Conservation (phyloP, 2,329 filamentous ascomycete genomes). For the Stemphylium beticola region DNA sequence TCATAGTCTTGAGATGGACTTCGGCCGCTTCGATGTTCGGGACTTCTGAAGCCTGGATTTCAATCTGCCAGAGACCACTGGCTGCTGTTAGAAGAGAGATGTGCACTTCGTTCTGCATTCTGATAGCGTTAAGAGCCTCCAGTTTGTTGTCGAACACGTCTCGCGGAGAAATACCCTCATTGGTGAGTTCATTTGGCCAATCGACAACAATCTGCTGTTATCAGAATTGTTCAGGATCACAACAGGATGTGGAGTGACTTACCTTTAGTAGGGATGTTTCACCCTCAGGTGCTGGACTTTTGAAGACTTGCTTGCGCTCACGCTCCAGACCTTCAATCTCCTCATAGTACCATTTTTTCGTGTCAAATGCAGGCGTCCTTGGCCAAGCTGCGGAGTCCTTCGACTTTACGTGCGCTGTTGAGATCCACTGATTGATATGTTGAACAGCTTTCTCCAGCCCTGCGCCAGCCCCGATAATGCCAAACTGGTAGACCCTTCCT, state of each 20-base stretch:
- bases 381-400: slow-evolving; percentile 35
- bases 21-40: slow-evolving; percentile 27
- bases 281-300: slow-evolving; percentile 12
- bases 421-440: slow-evolving; percentile 40
- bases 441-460: slow-evolving; percentile 26
- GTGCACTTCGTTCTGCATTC: slow-evolving; percentile 36
- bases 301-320: slow-evolving; percentile 29
- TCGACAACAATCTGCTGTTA: background rate
- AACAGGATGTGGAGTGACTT: background rate
- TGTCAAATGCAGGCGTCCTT: slow-evolving; percentile 32
- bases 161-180: slow-evolving; percentile 23
- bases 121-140: slow-evolving; percentile 35
- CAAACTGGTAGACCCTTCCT: slow-evolving; percentile 27
- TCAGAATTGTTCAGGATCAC: background rate
- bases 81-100: slow-evolving; percentile 25
- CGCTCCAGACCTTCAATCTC: slow-evolving; percentile 21
- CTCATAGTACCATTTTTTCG: slow-evolving; percentile 32
- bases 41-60: slow-evolving; percentile 24
- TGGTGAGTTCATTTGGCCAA: slow-evolving; percentile 34
- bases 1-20: slow-evolving; percentile 26
- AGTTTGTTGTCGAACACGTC: slow-evolving; percentile 38
- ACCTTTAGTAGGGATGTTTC: slow-evolving; percentile 15
- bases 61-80: slow-evolving; percentile 19
- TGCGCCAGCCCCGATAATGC: slow-evolving; percentile 28
- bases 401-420: slow-evolving; percentile 24